Evolutionary conservation across 441 rosid species (phyloP).

Genomic region (Euphorbia schlechtendalii): DNA sequence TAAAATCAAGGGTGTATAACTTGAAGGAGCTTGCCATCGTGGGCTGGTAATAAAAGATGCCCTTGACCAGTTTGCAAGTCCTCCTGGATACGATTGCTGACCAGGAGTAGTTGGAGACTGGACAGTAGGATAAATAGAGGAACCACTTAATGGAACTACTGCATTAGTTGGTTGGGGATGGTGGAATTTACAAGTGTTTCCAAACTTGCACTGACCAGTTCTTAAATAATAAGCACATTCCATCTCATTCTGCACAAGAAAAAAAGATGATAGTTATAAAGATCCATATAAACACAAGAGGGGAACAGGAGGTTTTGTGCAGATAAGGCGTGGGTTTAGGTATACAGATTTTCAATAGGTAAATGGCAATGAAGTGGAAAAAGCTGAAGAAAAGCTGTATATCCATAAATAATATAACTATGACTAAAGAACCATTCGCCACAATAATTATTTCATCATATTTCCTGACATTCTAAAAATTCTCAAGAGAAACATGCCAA

Average conservation of each 20-base stretch:
- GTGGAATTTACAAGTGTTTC: slow-evolving; percentile 89
- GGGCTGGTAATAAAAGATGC: slow-evolving; percentile 88
- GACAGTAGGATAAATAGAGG: slow-evolving; percentile 67
- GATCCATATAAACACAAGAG: background rate
- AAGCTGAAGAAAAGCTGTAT: no score
- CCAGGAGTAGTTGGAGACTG: slow-evolving; percentile 64
- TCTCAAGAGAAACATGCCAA: slow-evolving; percentile 3
- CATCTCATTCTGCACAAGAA: slow-evolving; percentile 63
- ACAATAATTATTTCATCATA: background rate
- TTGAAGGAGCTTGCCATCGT: slow-evolving; percentile 96
- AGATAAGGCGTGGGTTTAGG: no score
- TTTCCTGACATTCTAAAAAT: background rate
- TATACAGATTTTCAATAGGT: no score
- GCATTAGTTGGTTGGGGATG: slow-evolving; percentile 89
- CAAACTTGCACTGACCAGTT: slow-evolving; percentile 97
- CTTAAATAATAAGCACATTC: slow-evolving; percentile 93
- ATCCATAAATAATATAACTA: no score
- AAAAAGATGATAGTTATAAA: background rate
- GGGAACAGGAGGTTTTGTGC: no score
- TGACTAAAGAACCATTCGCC: background rate
- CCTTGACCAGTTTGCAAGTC: slow-evolving; percentile 77
- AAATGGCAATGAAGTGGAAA: no score
- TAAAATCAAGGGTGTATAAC: slow-evolving; percentile 67
- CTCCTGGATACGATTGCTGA: slow-evolving; percentile 81
- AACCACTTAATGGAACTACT: slow-evolving; percentile 72